Conservation (phyloP, 306 rosid species). For the Corylus americana region DNA sequence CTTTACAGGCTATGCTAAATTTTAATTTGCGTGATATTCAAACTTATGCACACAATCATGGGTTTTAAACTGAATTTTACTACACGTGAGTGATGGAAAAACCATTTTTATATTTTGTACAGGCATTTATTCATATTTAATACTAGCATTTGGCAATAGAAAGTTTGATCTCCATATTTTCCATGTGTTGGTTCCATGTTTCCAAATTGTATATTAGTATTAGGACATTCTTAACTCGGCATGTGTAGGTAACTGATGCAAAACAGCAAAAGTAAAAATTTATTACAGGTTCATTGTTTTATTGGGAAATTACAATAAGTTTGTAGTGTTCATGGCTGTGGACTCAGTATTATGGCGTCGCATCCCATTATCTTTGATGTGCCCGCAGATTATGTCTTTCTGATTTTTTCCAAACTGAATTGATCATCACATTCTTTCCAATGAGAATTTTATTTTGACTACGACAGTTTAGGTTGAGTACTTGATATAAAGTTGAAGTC, state of each 20-base stretch:
- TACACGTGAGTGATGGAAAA: neutral
- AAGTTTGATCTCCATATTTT: neutral
- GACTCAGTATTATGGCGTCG: neutral
- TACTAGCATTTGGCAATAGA: neutral
- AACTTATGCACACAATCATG: neutral
- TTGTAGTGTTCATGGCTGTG: neutral
- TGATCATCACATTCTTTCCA: neutral
- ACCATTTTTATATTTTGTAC: neutral
- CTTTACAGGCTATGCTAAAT: neutral
- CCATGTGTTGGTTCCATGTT: neutral
- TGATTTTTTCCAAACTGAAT: neutral
- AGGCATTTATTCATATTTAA: neutral
- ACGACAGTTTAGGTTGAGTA: neutral
- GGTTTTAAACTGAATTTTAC: neutral
- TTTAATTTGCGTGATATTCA: neutral
- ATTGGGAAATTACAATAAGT: neutral
- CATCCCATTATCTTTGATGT: neutral
- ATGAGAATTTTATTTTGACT: neutral
- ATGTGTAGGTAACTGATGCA: too few relatives aligned
- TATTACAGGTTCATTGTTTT: neutral
- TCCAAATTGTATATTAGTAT: too few relatives aligned
- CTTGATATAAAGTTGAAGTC: neutral
- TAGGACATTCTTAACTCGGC: neutral
- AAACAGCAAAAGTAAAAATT: neutral
- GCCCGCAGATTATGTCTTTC: neutral